Evolutionary conservation across 768 basidiomycete genomes (phyloP).

Genomic region (Lanmaoa pseudosensibilis): DNA sequence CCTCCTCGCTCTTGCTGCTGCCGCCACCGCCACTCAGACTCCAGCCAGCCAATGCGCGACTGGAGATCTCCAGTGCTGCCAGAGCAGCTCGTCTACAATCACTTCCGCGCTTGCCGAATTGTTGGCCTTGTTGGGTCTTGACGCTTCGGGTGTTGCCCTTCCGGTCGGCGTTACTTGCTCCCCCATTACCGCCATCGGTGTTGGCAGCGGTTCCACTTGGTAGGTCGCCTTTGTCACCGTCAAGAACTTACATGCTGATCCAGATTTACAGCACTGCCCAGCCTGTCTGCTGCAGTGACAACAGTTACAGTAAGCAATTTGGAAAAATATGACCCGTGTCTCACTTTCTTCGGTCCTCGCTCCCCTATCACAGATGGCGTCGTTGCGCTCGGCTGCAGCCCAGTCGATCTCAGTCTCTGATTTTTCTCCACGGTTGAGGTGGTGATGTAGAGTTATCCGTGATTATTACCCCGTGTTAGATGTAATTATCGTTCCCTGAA

Average conservation of each 20-base stretch:
- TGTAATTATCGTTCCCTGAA: not conserved
- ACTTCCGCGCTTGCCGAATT: not conserved
- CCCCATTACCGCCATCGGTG: not conserved
- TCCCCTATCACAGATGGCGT: not conserved
- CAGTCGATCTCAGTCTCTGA: slow-evolving; percentile 1
- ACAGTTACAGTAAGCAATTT: slow-evolving; percentile 1
- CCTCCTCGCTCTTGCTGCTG: slow-evolving; percentile 3
- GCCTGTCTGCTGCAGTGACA: not conserved
- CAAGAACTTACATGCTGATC: not conserved
- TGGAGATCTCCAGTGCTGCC: not conserved
- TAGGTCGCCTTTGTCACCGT: not conserved
- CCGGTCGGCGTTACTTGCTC: not conserved
- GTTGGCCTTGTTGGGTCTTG: not conserved
- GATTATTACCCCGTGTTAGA: not conserved
- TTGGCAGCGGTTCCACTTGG: not conserved
- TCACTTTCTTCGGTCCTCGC: not conserved
- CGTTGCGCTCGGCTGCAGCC: not conserved
- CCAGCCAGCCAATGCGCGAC: not conserved
- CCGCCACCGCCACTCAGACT: not conserved
- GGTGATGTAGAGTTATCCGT: not conserved
- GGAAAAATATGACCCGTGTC: not conserved
- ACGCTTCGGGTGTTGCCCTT: not conserved
- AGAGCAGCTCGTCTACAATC: not conserved
- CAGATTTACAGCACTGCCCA: not conserved
- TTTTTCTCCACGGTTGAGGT: not conserved